These are phyloP conservation scores for Hypoxylon sp. DNA, from an alignment of 2,329 filamentous ascomycete genomes.

Conservation along the genomic window DNA sequence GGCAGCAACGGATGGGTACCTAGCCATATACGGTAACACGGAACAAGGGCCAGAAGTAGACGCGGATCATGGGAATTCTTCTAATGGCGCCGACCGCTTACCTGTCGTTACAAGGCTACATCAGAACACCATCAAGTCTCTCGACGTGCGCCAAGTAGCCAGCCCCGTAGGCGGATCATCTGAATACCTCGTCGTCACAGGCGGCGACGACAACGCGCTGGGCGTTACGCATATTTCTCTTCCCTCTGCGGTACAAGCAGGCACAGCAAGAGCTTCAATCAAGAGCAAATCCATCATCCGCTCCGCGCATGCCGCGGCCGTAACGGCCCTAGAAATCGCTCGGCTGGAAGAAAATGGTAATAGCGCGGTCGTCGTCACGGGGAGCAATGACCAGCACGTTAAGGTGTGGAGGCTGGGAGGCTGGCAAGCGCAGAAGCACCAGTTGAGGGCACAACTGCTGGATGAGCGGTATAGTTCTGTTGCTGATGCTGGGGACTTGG, in stretches of 20 bases:
- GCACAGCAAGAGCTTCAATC: conserved; percentile 26
- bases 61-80: not conserved
- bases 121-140: conserved; percentile 83
- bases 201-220: conserved; percentile 90
- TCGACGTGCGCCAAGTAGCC: conserved; percentile 60
- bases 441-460: conserved; percentile 58
- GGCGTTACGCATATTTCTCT: conserved; percentile 57
- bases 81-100: not conserved
- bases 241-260: conserved; percentile 15
- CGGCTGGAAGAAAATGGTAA: conserved; percentile 35
- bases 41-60: not conserved
- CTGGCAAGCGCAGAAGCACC: conserved; percentile 33
- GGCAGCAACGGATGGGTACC: conserved; percentile 84
- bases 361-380: conserved; percentile 57
- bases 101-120: conserved; percentile 69
- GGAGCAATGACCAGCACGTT: conserved; percentile 74
- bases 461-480: conserved; percentile 70
- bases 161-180: conserved; percentile 51
- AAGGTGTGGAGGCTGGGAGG: conserved; percentile 65
- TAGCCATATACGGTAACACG: conserved; percentile 70
- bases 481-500: conserved; percentile 71
- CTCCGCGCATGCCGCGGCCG: conserved; percentile 78
- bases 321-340: conserved; percentile 70
- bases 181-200: conserved; percentile 74
- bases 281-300: conserved; percentile 58